These are phyloP conservation scores for Rhizopogon roseolus DNA, from an alignment of 768 basidiomycete species.

Conservation along the genomic window DNA sequence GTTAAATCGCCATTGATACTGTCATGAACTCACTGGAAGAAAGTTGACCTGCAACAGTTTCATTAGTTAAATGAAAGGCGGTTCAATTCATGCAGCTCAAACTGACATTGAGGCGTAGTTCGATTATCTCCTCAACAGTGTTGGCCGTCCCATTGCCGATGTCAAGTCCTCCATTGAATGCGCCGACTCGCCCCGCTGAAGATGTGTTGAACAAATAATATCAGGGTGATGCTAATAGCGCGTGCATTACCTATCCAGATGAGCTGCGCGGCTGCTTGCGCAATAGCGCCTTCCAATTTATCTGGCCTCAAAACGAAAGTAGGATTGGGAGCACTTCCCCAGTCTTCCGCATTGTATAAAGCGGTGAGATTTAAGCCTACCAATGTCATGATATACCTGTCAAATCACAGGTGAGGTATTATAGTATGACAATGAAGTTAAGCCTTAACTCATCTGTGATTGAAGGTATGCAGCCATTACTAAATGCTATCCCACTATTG, in stretches of 20 bases:
- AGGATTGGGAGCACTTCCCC: neutral
- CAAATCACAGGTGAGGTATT: neutral
- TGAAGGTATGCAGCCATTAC: neutral
- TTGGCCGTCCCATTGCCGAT: neutral
- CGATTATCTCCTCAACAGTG: neutral
- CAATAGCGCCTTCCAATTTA: neutral
- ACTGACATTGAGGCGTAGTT: neutral
- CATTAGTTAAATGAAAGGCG: neutral
- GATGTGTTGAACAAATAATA: neutral
- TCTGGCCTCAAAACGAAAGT: neutral
- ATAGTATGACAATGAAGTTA: neutral
- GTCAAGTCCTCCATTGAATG: neutral
- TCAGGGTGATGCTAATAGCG: neutral
- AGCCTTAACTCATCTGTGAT: neutral
- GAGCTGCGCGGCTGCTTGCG: neutral
- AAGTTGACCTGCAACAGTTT: neutral
- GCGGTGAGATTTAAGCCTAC: neutral
- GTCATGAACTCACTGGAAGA: neutral
- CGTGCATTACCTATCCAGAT: neutral
- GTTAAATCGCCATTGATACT: too few relatives aligned
- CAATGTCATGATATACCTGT: slow-evolving; percentile 1
- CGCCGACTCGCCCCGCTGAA: neutral
- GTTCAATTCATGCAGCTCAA: neutral
- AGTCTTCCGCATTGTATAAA: too few relatives aligned
- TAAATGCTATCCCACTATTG: neutral